Percentiles rank a stretch among this genome's conserved stretches.
These are phyloP conservation scores for Pleochaeta shiraiana DNA, from an alignment of 2,329 filamentous ascomycete species.

Conservation along the genomic window DNA sequence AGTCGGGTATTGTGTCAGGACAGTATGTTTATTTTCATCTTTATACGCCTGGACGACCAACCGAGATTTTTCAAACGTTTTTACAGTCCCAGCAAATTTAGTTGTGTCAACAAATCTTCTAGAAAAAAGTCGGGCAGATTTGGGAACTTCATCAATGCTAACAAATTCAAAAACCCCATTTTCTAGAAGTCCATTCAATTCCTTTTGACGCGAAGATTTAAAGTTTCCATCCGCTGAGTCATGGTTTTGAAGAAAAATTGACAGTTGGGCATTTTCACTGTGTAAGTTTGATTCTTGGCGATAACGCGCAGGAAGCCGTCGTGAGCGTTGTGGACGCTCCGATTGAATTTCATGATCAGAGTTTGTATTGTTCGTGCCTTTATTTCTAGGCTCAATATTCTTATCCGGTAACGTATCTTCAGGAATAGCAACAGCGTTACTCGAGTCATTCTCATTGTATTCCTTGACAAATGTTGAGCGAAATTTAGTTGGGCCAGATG, in stretches of 20 bases:
- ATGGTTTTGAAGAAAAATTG: background rate
- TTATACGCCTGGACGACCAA: conserved; percentile 6
- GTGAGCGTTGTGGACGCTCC: background rate
- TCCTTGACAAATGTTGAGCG: background rate
- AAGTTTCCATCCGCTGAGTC: background rate
- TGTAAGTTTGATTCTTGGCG: background rate
- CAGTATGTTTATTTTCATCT: conserved; percentile 4
- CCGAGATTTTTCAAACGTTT: conserved; percentile 4
- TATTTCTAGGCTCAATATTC: background rate
- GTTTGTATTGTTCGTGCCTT: background rate
- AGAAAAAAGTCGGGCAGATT: background rate
- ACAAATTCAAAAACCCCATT: background rate
- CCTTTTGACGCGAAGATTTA: background rate
- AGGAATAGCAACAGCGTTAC: background rate
- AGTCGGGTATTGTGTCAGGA: conserved; percentile 6
- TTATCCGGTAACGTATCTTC: background rate
- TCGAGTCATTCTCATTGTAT: background rate
- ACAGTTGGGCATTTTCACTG: background rate
- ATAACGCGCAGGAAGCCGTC: background rate
- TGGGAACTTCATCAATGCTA: background rate
- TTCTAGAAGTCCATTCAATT: background rate
- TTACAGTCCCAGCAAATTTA: conserved; percentile 4
- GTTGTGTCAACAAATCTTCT: conserved; percentile 7
- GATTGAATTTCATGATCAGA: background rate
- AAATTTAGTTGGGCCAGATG: background rate